Conservation (phyloP, 306 rosid species). For the Malus sieversii region DNA sequence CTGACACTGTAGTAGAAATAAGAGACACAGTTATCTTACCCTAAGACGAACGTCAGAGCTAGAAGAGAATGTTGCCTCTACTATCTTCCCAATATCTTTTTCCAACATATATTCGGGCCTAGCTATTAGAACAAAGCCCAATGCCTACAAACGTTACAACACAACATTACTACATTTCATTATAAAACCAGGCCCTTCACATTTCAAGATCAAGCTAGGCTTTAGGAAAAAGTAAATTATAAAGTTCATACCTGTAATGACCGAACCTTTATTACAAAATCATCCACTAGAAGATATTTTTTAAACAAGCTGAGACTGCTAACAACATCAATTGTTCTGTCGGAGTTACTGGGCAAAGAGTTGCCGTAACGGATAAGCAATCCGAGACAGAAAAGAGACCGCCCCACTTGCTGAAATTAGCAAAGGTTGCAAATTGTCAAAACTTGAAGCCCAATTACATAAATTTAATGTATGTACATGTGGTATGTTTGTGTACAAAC, state of each 20-base stretch:
- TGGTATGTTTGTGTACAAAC: not conserved
- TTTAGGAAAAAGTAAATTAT: not conserved
- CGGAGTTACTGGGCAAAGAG: conserved; percentile 48
- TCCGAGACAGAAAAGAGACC: conserved; percentile 94
- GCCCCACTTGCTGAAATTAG: conserved; percentile 62
- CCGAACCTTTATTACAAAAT: conserved; percentile 63
- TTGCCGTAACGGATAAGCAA: conserved; percentile 87
- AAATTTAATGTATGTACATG: not conserved
- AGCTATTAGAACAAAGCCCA: conserved; percentile 84
- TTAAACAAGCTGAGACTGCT: conserved; percentile 61
- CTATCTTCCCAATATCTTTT: conserved; percentile 68
- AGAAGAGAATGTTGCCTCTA: conserved; percentile 57
- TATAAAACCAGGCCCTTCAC: not conserved
- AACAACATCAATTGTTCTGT: conserved; percentile 38
- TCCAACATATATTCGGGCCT: conserved; percentile 94
- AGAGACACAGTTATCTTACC: conserved; percentile 58
- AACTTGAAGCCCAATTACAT: not conserved
- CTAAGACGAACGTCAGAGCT: conserved; percentile 66
- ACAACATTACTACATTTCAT: conserved; percentile 21
- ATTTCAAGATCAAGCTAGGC: not conserved
- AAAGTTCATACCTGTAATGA: conserved; percentile 66
- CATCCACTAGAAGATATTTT: conserved; percentile 63
- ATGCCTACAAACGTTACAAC: conserved; percentile 60
- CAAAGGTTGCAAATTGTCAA: conserved; percentile 7
- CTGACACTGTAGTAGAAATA: conserved; percentile 8